Conservation (phyloP, 139 green algal species). For the Asterochloris sp. region DNA sequence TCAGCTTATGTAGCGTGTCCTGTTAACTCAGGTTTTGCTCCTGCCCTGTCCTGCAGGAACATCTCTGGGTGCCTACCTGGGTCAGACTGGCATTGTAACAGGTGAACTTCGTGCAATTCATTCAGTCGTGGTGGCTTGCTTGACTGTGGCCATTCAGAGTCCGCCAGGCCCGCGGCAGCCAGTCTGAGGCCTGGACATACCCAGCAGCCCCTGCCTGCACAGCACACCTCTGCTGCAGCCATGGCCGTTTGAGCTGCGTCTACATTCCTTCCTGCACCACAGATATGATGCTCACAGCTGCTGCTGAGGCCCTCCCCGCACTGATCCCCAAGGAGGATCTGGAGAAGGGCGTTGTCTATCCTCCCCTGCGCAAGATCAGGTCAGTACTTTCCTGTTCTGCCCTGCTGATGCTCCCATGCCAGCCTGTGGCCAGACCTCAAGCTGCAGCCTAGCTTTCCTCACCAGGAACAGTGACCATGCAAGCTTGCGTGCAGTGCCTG, state of each 20-base stretch:
- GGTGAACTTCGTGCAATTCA: too few species aligned
- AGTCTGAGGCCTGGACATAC: too few species aligned
- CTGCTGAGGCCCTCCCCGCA: conserved; percentile 17
- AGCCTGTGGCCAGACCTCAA: too few species aligned
- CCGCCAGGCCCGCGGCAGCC: too few species aligned
- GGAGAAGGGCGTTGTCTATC: conserved; percentile 12
- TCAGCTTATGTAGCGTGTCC: neutral
- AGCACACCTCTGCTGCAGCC: too few species aligned
- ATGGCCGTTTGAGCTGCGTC: too few species aligned
- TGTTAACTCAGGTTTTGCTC: neutral
- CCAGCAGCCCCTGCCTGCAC: too few species aligned
- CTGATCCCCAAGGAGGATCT: conserved; percentile 11
- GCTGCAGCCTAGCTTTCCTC: too few species aligned
- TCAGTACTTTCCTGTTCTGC: neutral
- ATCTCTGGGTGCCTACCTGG: conserved; percentile 18
- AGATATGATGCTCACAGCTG: conserved; percentile 25
- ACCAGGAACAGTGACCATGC: neutral
- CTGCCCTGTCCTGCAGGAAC: neutral
- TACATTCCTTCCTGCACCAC: neutral
- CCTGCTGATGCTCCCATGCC: neutral
- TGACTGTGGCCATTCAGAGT: too few species aligned
- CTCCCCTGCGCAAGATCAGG: conserved; percentile 20
- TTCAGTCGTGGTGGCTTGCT: too few species aligned
- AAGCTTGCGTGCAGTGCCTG: neutral
- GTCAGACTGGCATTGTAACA: conserved; percentile 10